phyloP scores from a whole-genome alignment of 495 filamentous ascomycete species.

The Bacidia rubella region DNA sequence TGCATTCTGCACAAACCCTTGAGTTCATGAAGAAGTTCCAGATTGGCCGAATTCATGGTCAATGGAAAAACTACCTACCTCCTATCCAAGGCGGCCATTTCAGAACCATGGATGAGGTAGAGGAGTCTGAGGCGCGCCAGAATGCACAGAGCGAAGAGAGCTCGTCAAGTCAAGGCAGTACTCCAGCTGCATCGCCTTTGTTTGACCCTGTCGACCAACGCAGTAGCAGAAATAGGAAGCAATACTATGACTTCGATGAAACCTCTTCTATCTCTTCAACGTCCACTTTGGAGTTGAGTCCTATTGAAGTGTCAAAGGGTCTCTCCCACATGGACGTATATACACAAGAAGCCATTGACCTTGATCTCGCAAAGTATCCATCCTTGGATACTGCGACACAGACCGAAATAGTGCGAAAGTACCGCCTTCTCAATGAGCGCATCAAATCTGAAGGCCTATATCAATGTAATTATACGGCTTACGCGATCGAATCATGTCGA shows the following conservation, averaged over 20 bases:
- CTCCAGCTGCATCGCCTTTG: conserved; percentile 45
- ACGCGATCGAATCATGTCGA: conserved; percentile 61
- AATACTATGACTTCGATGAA: conserved; percentile 14
- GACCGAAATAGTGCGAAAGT: conserved; percentile 63
- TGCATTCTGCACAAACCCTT: conserved; percentile 71
- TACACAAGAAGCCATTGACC: conserved; percentile 59
- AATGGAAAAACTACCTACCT: conserved; percentile 79
- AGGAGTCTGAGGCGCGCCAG: conserved; percentile 5
- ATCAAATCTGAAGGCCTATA: conserved; percentile 67
- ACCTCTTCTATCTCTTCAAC: conserved; percentile 26
- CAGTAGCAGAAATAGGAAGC: conserved; percentile 22
- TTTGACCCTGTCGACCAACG: conserved; percentile 43
- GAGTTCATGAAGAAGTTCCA: conserved; percentile 67
- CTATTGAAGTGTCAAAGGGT: conserved; percentile 31
- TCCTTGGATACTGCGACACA: conserved; percentile 64
- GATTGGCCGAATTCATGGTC: conserved; percentile 69
- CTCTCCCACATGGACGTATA: conserved; percentile 58
- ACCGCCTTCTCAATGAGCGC: conserved; percentile 56
- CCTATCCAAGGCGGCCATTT: conserved; percentile 89
- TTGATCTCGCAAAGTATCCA: conserved; percentile 73
- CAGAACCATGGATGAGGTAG: conserved; percentile 25
- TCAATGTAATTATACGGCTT: conserved; percentile 73
- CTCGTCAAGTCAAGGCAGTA: conserved; percentile 29
- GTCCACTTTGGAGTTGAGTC: conserved; percentile 32
- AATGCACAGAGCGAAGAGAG: conserved; percentile 25